Evolutionary conservation across 1,284 basidiomycete species (phyloP), one percentile per base, ranked within the genome.

Genomic region (Ustilago crameri): DNA sequence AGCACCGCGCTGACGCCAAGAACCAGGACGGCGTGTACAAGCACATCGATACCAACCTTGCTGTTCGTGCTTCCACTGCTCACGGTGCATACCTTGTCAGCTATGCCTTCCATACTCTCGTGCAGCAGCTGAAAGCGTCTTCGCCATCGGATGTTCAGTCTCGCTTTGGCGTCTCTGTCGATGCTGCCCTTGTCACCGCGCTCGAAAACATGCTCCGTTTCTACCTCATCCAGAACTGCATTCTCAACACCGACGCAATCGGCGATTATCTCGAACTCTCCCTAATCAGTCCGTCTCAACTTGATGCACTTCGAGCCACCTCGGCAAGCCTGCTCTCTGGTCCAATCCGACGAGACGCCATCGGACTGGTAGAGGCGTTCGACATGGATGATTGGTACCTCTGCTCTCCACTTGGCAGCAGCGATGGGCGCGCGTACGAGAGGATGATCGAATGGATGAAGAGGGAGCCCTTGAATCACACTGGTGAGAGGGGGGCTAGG

Each of bases 351-450:
- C 44, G 57, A 15, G 71, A 78, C 27, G 70, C 74, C 0, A 22
- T 78, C 9, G 68, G 71, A 4, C 51, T 78, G 42, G 71, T 65
- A 7, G 76, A 78, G 53, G 71, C 68, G 42, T 73, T 69, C 27
- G 76, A 78, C 55, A 63, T 76, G 62, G 73, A 76, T 50, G 76
- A 78, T 44, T 76, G 75, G 75, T 78, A 78, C 44, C 66, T 78
- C 14, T 76, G 68, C 55, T 68, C 64, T 23, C 75, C 76, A 3
- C 49, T 78, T 24, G 76, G 68, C 12, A 61, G 57, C 48, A 74
- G 63, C 38, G 75, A 76, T 41, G 76, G 74, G 0, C 43, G 76
- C 2, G 76, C 71, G 0, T 78, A 78, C 49, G 66, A 78, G 43
- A 49, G 76, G 14, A 74, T 78, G 70, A 59, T 78, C n/a, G 75